Percentiles rank a stretch among this genome's conserved stretches.
Conservation (phyloP, 2,329 filamentous ascomycete species). For the Alternaria burnsii region DNA sequence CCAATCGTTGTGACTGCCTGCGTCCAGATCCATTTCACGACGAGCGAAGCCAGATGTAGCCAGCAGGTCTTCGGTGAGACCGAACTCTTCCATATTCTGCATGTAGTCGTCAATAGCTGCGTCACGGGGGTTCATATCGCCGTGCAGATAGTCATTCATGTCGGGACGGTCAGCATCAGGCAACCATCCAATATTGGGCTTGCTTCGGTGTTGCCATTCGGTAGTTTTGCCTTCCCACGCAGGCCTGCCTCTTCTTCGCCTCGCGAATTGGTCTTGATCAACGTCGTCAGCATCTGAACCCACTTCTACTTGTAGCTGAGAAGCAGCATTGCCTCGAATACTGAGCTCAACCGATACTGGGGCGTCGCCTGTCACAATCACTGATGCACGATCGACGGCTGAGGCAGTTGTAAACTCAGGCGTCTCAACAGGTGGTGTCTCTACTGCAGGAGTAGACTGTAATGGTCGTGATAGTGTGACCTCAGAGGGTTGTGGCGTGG, state of each 20-base stretch:
- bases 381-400: slow-evolving; percentile 4
- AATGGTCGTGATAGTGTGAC: background rate
- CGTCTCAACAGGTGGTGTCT: background rate
- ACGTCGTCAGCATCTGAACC: slow-evolving; percentile 38
- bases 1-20: slow-evolving; percentile 46
- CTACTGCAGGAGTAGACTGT: background rate
- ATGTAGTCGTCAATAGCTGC: slow-evolving; percentile 73
- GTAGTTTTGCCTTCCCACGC: slow-evolving; percentile 43
- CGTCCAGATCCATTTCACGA: slow-evolving; percentile 46
- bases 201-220: slow-evolving; percentile 46
- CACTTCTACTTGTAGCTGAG: slow-evolving; percentile 10
- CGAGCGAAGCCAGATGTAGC: slow-evolving; percentile 38
- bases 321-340: slow-evolving; percentile 15
- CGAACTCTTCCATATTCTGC: slow-evolving; percentile 66
- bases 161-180: slow-evolving; percentile 31
- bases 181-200: slow-evolving; percentile 49
- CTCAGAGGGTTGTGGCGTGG: background rate
- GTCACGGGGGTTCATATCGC: slow-evolving; percentile 31
- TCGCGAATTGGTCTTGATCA: slow-evolving; percentile 32
- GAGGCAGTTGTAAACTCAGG: slow-evolving; percentile 11
- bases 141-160: slow-evolving; percentile 33
- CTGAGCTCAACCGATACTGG: slow-evolving; percentile 15
- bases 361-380: background rate
- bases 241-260: slow-evolving; percentile 38
- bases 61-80: slow-evolving; percentile 41